Conservation (phyloP, 169 alveolate genomes). For the Condylostoma magnum region DNA sequence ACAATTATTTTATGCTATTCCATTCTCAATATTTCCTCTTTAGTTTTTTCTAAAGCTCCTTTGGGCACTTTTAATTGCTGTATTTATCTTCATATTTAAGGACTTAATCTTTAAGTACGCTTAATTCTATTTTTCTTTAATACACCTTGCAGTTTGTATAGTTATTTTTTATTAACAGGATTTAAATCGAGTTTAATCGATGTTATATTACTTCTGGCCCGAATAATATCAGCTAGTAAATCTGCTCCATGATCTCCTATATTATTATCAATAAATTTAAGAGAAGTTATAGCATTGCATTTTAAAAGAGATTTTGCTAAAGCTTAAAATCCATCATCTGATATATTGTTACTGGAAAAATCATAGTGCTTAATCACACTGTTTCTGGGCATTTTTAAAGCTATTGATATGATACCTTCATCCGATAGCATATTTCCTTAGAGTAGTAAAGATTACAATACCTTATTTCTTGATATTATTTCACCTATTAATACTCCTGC, state of each 20-base stretch:
- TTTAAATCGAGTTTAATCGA: slow-evolving; percentile 53
- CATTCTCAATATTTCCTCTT: no score
- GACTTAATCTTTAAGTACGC: slow-evolving; percentile 2
- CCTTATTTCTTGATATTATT: slow-evolving; percentile 41
- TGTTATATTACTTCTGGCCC: slow-evolving; percentile 39
- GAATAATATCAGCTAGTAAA: slow-evolving; percentile 47
- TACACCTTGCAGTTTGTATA: slow-evolving; percentile 20
- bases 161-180: slow-evolving; percentile 44
- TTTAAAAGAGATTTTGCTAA: slow-evolving; percentile 44
- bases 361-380: slow-evolving; percentile 44
- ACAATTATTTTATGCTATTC: no score
- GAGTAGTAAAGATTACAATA: slow-evolving; percentile 31
- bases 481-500: slow-evolving; percentile 46
- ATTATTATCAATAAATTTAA: slow-evolving; percentile 43
- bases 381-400: slow-evolving; percentile 44
- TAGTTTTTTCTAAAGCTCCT: neutral
- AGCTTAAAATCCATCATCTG: slow-evolving; percentile 49
- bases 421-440: slow-evolving; percentile 42
- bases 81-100: slow-evolving; percentile 4
- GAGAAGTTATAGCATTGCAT: slow-evolving; percentile 18
- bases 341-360: slow-evolving; percentile 55
- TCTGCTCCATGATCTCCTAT: slow-evolving; percentile 56
- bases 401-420: slow-evolving; percentile 53
- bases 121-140: slow-evolving; percentile 10
- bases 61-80: neutral